These are phyloP conservation scores for Botrytis elliptica DNA, from an alignment of 2,329 filamentous ascomycete species.

Conservation along the genomic window DNA sequence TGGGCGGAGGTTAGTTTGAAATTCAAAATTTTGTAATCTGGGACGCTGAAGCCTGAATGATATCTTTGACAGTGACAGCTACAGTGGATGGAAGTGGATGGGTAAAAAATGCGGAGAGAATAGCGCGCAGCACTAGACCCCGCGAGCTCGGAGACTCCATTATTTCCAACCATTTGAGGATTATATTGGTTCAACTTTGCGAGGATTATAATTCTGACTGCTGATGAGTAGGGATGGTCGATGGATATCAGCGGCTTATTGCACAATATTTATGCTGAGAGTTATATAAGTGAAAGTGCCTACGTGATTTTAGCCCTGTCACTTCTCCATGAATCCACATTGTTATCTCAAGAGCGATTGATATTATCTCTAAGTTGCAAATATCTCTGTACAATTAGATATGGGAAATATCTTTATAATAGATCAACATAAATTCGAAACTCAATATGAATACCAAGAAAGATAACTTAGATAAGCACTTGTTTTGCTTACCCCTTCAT, in stretches of 20 bases:
- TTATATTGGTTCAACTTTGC: not conserved
- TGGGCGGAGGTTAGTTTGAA: not conserved
- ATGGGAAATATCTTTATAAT: not conserved
- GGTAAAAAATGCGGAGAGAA: not conserved
- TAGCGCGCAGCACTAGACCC: not conserved
- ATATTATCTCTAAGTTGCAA: not conserved
- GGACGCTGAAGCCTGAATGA: not conserved
- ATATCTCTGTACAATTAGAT: not conserved
- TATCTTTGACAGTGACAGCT: not conserved
- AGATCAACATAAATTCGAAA: not conserved
- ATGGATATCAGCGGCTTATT: not conserved
- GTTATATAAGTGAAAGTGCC: not conserved
- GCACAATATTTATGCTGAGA: not conserved
- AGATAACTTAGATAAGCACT: not conserved
- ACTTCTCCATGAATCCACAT: not conserved
- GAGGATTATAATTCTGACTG: not conserved
- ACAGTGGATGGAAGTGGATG: not conserved
- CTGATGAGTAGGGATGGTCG: not conserved
- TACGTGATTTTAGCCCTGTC: not conserved
- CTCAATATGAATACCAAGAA: not conserved
- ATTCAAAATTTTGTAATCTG: not conserved
- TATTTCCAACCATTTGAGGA: not conserved
- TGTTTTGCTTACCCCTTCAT: constrained; percentile 8
- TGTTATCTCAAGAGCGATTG: not conserved
- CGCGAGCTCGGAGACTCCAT: constrained; percentile 1